phyloP scores from a whole-genome alignment of 2,329 filamentous ascomycete species.

The Colletotrichum navitas region DNA sequence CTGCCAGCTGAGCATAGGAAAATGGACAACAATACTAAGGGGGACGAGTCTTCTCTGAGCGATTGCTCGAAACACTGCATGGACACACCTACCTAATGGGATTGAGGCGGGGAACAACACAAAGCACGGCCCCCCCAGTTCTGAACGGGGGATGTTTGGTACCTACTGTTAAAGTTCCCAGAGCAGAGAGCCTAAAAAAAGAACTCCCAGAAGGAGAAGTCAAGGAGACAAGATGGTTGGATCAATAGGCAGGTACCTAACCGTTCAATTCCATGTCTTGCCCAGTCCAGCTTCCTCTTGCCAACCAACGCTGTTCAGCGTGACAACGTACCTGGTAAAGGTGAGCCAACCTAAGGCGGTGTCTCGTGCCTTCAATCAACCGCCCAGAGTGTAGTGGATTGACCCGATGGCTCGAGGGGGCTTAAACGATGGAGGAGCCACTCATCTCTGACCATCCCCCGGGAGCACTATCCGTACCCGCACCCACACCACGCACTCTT shows the following conservation, averaged over 20 bases:
- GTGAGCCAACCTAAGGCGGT: constrained; percentile 26
- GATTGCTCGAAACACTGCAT: constrained; percentile 39
- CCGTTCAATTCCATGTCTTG: background rate
- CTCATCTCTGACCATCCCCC: constrained; percentile 38
- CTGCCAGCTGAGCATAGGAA: background rate
- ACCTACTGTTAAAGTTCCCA: background rate
- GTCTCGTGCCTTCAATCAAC: constrained; percentile 32
- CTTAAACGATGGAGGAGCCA: constrained; percentile 30
- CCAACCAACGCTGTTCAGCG: background rate
- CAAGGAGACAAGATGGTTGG: background rate
- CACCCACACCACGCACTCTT: constrained; percentile 46
- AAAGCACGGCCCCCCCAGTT: constrained; percentile 28
- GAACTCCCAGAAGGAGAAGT: background rate
- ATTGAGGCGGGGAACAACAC: constrained; percentile 36
- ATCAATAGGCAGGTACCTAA: background rate
- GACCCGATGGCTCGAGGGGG: constrained; percentile 16
- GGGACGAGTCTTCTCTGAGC: constrained; percentile 12
- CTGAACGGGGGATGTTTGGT: constrained; percentile 10
- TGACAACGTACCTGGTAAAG: background rate
- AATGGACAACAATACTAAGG: background rate
- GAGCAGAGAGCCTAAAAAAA: background rate
- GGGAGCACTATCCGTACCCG: constrained; percentile 42
- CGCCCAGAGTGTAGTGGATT: constrained; percentile 15
- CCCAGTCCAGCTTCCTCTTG: background rate
- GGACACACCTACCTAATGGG: constrained; percentile 24